Evolutionary conservation across 169 alveolate genomes (phyloP).

Genomic region (Plasmodium malariae): DNA sequence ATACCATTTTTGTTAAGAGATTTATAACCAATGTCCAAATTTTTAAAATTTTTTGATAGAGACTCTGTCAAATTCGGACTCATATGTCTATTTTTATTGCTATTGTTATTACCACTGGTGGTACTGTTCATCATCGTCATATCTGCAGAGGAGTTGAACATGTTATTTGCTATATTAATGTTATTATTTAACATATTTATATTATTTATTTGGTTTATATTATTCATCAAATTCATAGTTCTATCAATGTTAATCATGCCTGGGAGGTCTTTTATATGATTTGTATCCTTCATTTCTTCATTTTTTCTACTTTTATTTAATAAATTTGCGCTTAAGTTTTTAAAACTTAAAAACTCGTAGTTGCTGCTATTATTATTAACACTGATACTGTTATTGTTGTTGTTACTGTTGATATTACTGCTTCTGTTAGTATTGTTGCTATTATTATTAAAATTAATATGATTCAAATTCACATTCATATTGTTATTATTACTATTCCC

Average conservation of each 20-base stretch:
- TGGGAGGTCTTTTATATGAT: neutral
- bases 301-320: constrained; percentile 44
- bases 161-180: neutral
- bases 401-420: too few relatives aligned
- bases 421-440: too few relatives aligned
- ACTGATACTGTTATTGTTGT: neutral
- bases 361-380: neutral
- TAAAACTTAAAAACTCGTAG: constrained; percentile 26
- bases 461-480: neutral
- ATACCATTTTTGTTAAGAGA: constrained; percentile 7
- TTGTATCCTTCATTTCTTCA: constrained; percentile 19
- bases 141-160: constrained; percentile 4
- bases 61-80: constrained; percentile 11
- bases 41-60: constrained; percentile 32
- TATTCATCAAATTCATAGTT: neutral
- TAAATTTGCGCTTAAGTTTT: constrained; percentile 6
- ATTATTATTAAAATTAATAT: too few relatives aligned
- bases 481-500: constrained; percentile 4
- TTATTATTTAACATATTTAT: neutral
- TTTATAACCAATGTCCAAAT: constrained; percentile 15
- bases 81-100: constrained; percentile 2
- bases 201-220: neutral
- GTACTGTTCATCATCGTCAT: neutral
- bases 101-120: neutral
- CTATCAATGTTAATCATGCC: neutral